phyloP scores from a whole-genome alignment of 164 flowering plant species.

The Annona cherimola region DNA sequence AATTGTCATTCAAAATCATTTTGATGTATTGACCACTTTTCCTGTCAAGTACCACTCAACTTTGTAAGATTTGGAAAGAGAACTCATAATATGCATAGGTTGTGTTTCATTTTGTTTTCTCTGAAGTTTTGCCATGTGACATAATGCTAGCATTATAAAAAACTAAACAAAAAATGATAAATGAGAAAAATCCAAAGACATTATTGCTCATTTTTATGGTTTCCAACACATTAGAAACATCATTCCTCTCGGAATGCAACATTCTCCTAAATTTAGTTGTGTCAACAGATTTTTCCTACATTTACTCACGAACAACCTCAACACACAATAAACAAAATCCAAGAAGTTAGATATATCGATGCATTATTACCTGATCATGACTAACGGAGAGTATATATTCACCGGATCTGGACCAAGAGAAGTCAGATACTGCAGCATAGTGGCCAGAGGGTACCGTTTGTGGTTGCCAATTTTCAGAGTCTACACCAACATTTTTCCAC shows the following conservation, averaged over 20 bases:
- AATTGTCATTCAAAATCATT: no score
- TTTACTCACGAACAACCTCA: background rate
- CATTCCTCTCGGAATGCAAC: no score
- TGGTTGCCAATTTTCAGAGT: constrained; percentile 79
- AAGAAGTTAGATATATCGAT: background rate
- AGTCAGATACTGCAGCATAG: constrained; percentile 74
- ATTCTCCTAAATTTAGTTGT: background rate
- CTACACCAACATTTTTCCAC: constrained; percentile 76
- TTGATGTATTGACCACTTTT: no score
- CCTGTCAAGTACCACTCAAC: no score
- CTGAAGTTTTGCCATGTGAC: background rate
- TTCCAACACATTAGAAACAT: background rate
- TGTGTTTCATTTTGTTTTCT: background rate
- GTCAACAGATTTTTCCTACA: background rate
- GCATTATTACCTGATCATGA: constrained; percentile 77
- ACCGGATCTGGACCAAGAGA: constrained; percentile 71
- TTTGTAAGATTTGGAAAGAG: no score
- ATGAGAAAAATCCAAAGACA: background rate
- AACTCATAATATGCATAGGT: no score
- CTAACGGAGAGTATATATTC: constrained; percentile 81
- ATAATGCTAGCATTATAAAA: background rate
- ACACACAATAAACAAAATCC: background rate
- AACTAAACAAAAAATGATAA: background rate
- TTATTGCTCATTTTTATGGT: background rate
- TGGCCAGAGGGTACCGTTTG: constrained; percentile 97